Evolutionary conservation across 164 flowering plant genomes (phyloP).

Genomic region (Houttuynia cordata): DNA sequence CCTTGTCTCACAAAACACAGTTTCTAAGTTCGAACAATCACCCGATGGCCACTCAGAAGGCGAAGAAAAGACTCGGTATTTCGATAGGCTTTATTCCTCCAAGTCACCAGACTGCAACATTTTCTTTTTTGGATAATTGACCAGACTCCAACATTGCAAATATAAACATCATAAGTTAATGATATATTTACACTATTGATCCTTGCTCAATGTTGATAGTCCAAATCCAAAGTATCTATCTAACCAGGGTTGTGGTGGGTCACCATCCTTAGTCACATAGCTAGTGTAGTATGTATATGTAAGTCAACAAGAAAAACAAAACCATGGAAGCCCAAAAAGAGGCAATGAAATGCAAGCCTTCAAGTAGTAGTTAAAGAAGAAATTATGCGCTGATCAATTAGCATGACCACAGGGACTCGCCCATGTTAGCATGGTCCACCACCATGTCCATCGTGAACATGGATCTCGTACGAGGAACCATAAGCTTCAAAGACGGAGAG

Average conservation of each 20-base stretch:
- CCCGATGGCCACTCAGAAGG: no score
- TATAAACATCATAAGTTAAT: no score
- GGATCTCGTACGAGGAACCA: constrained; percentile 19
- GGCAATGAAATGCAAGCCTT: neutral
- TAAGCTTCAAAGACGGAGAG: constrained; percentile 19
- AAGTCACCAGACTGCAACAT: no score
- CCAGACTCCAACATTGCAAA: no score
- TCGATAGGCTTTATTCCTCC: no score
- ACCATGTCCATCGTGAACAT: constrained; percentile 30
- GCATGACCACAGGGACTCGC: constrained; percentile 56
- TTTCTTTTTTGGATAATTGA: no score
- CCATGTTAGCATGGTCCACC: constrained; percentile 32
- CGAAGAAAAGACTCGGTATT: no score
- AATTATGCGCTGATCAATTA: constrained; percentile 8
- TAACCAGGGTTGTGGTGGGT: neutral
- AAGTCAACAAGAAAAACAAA: neutral
- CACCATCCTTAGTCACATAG: neutral
- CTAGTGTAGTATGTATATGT: neutral
- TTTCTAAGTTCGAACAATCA: no score
- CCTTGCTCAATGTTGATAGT: neutral
- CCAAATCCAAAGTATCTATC: neutral
- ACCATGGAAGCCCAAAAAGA: neutral
- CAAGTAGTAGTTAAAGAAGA: neutral
- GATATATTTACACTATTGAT: neutral
- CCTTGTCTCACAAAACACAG: no score